Evolutionary conservation across 768 basidiomycete genomes (phyloP).

Genomic region (Amylocystis lapponica): DNA sequence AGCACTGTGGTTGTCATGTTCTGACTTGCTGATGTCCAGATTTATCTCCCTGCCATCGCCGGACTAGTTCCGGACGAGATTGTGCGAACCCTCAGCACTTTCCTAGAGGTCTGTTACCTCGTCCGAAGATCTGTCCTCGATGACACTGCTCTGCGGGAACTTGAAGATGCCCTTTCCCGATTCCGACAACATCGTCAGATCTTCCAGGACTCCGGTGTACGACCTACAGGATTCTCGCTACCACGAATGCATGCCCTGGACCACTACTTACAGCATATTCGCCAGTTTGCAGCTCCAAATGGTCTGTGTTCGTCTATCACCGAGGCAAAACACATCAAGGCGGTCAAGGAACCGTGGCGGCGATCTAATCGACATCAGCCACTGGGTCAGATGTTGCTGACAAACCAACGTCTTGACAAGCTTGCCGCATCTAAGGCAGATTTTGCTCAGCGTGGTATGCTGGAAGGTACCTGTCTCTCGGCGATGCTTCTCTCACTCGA

Average conservation of each 20-base stretch:
- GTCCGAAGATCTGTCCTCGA: not conserved
- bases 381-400: constrained; percentile 15
- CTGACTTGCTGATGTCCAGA: constrained; percentile 5
- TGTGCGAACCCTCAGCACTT: constrained; percentile 9
- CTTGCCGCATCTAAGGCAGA: constrained; percentile 15
- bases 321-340: constrained; percentile 17
- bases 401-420: constrained; percentile 21
- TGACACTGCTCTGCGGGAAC: not conserved
- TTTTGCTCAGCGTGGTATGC: constrained; percentile 13
- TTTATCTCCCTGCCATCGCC: constrained; percentile 17
- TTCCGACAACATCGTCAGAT: constrained; percentile 2
- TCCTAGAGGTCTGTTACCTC: constrained; percentile 22
- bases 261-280: constrained; percentile 6
- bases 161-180: not conserved
- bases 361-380: constrained; percentile 12
- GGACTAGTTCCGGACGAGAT: constrained; percentile 14
- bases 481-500: not conserved
- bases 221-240: constrained; percentile 8
- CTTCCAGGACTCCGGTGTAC: constrained; percentile 3
- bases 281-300: constrained; percentile 13
- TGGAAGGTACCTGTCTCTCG: constrained; percentile 3
- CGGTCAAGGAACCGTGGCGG: constrained; percentile 18
- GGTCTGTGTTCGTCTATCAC: constrained; percentile 20
- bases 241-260: constrained; percentile 13
- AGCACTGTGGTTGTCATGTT: not conserved